Percentiles rank a stretch among this genome's conserved stretches.
These are phyloP conservation scores for Suhomyces sp. DNA, from an alignment of 805 yeast genomes.

Conservation along the genomic window DNA sequence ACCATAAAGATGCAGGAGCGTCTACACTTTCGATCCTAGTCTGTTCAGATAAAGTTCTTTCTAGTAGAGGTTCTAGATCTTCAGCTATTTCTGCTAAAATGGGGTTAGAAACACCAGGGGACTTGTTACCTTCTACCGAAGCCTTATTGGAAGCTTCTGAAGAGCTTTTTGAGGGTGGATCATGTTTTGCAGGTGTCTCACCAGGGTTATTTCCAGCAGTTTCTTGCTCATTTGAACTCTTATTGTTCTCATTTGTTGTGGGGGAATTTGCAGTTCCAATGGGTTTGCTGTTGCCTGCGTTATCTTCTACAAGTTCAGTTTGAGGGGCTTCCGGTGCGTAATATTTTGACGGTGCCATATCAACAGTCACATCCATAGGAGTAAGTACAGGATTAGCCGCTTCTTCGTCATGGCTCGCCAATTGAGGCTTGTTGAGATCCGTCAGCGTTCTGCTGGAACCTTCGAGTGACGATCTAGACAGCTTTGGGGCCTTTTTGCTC, in stretches of 20 bases:
- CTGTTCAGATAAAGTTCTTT: not conserved
- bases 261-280: too few species aligned
- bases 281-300: not conserved
- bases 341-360: not conserved
- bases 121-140: not conserved
- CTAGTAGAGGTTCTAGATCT: not conserved
- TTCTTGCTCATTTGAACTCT: not conserved
- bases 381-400: not conserved
- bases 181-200: too few species aligned
- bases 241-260: not conserved
- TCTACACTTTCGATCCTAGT: not conserved
- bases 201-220: too few species aligned
- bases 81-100: not conserved
- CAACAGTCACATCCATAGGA: conserved; percentile 1
- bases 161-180: not conserved
- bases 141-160: not conserved
- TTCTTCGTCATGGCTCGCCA: not conserved
- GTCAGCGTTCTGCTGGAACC: not conserved
- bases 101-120: not conserved
- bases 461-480: not conserved
- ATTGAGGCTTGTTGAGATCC: not conserved
- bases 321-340: not conserved
- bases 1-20: not conserved
- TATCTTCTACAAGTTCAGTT: not conserved
- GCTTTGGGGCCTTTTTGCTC: not conserved